A percentile compares a stretch with the other conserved stretches of the same genome.
These are phyloP conservation scores for Digitaria exilis DNA, from an alignment of 202 grass and related monocot genomes.

Conservation along the genomic window DNA sequence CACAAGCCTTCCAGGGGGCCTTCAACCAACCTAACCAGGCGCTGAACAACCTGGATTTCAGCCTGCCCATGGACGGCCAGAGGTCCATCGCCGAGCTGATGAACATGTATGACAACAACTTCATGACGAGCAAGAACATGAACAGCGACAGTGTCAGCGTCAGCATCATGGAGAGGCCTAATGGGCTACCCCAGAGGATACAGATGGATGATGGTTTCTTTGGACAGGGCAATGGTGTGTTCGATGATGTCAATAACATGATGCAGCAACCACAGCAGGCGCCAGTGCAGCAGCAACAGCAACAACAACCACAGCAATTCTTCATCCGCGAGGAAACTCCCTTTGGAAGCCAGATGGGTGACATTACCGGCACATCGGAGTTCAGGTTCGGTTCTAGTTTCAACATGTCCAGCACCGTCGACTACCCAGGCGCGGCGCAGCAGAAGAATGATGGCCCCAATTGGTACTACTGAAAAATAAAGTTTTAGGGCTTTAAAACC, in stretches of 20 bases:
- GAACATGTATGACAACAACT: constrained; percentile 71
- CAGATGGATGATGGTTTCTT: constrained; percentile 73
- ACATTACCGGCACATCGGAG: constrained; percentile 35
- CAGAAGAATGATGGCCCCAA: constrained; percentile 55
- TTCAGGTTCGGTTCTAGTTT: constrained; percentile 62
- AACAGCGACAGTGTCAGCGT: constrained; percentile 34
- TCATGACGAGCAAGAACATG: constrained; percentile 46
- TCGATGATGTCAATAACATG: constrained; percentile 56
- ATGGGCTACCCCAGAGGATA: constrained; percentile 43
- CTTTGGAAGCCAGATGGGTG: constrained; percentile 50
- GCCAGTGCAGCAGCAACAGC: constrained; percentile 37
- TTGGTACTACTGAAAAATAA: constrained; percentile 81
- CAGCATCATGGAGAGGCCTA: constrained; percentile 53
- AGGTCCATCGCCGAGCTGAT: constrained; percentile 77
- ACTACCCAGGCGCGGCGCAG: constrained; percentile 39
- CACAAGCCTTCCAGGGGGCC: constrained; percentile 51
- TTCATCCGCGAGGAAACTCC: constrained; percentile 53
- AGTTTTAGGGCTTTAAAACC: constrained; percentile 42
- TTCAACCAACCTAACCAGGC: constrained; percentile 41
- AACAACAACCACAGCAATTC: constrained; percentile 55
- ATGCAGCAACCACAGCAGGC: constrained; percentile 55
- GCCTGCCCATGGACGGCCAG: constrained; percentile 68
- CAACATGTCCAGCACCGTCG: constrained; percentile 46
- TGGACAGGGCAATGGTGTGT: constrained; percentile 49
- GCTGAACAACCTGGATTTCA: constrained; percentile 53